Conservation (phyloP, 495 filamentous ascomycete genomes). For the Parachaetomium inaequale region DNA sequence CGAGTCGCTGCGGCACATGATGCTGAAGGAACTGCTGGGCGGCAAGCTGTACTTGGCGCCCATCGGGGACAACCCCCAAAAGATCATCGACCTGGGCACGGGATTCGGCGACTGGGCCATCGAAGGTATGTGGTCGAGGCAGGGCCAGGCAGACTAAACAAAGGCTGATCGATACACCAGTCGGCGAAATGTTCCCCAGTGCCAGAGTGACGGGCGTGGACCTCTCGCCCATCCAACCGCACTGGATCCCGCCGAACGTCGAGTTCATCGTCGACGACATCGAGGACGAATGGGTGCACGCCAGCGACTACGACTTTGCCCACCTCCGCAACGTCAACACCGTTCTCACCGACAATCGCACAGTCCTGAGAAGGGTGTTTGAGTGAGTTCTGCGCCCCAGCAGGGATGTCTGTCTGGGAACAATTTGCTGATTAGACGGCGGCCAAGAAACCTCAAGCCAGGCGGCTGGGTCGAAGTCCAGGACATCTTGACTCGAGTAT, state of each 20-base stretch:
- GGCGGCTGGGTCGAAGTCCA: slow-evolving; percentile 62
- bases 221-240: slow-evolving; percentile 58
- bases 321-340: slow-evolving; percentile 45
- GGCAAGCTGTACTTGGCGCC: slow-evolving; percentile 61
- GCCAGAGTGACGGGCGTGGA: slow-evolving; percentile 61
- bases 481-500: slow-evolving; percentile 50
- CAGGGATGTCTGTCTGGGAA: not conserved
- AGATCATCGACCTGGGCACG: slow-evolving; percentile 66
- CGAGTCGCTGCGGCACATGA: slow-evolving; percentile 54
- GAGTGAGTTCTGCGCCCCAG: slow-evolving; percentile 24
- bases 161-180: slow-evolving; percentile 27
- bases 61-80: slow-evolving; percentile 51
- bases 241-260: slow-evolving; percentile 53
- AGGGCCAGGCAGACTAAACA: slow-evolving; percentile 13
- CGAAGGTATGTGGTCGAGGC: slow-evolving; percentile 45
- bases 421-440: slow-evolving; percentile 21
- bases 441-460: slow-evolving; percentile 54
- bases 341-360: slow-evolving; percentile 46
- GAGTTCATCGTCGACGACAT: slow-evolving; percentile 61
- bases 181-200: slow-evolving; percentile 52
- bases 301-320: slow-evolving; percentile 50
- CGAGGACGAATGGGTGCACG: slow-evolving; percentile 52
- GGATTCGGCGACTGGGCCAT: slow-evolving; percentile 63
- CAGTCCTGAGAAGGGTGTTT: slow-evolving; percentile 33
- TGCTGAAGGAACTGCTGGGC: slow-evolving; percentile 54